A percentile compares a stretch with the other conserved stretches of the same genome.
These are phyloP conservation scores for Colletotrichum agaves DNA, from an alignment of 2,329 filamentous ascomycete genomes.

Conservation along the genomic window DNA sequence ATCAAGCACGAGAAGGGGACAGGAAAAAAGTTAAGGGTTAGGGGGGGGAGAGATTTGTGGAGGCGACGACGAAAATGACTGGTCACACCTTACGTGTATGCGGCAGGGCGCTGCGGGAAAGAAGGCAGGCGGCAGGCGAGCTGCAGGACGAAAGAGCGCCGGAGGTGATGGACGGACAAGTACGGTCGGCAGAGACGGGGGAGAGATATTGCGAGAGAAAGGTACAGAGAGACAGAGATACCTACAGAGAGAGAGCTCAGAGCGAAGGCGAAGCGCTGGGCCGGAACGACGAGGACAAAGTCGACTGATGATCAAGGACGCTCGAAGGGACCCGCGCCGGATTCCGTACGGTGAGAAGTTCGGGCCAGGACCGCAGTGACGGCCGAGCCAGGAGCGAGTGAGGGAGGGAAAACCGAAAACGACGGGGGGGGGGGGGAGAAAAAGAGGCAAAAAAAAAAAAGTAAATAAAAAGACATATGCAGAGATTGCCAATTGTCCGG, in stretches of 20 bases:
- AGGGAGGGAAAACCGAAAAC: background rate
- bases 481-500: slow-evolving; percentile 24
- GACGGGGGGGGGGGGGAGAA: too few species aligned
- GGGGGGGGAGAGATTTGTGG: slow-evolving; percentile 25
- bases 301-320: slow-evolving; percentile 26
- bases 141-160: background rate
- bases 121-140: slow-evolving; percentile 17
- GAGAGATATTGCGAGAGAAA: too few species aligned
- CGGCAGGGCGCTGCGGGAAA: slow-evolving; percentile 15
- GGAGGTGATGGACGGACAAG: background rate
- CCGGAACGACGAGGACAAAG: slow-evolving; percentile 18
- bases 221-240: background rate
- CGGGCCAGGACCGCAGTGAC: slow-evolving; percentile 20
- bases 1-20: slow-evolving; percentile 17
- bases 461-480: slow-evolving; percentile 6
- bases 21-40: slow-evolving; percentile 30
- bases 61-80: slow-evolving; percentile 34
- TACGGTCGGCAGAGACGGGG: background rate
- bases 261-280: background rate
- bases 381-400: slow-evolving; percentile 20
- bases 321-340: slow-evolving; percentile 27
- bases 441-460: background rate
- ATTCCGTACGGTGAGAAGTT: slow-evolving; percentile 26
- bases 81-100: slow-evolving; percentile 33
- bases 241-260: background rate